phyloP scores from a whole-genome alignment of 2,329 filamentous ascomycete species.

The Sporothrix luriei region DNA sequence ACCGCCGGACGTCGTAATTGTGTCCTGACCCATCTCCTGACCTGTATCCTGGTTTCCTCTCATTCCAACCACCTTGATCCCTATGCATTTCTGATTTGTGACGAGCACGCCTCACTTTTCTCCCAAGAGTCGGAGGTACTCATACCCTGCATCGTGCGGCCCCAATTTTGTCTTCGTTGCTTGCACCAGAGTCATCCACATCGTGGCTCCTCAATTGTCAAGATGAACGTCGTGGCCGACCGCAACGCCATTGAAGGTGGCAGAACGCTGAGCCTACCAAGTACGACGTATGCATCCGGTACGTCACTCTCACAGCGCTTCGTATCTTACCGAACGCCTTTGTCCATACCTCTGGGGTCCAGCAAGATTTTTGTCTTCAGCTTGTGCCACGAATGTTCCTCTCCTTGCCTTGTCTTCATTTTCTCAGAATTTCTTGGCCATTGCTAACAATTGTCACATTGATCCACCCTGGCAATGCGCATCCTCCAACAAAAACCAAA shows the following conservation, averaged over 20 bases:
- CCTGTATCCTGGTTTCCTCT: background rate
- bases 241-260: slow-evolving; percentile 4
- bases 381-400: too few species aligned
- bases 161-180: background rate
- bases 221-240: background rate
- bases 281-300: slow-evolving; percentile 2
- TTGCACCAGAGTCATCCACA: slow-evolving; percentile 26
- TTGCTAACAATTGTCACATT: background rate
- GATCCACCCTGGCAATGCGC: background rate
- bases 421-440: background rate
- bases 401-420: background rate
- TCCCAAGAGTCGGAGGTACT: background rate
- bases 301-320: background rate
- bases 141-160: background rate
- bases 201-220: slow-evolving; percentile 19
- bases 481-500: background rate
- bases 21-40: too few species aligned
- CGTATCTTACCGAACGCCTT: background rate
- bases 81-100: background rate
- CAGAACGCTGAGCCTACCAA: background rate
- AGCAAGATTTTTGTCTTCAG: background rate
- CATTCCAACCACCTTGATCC: background rate
- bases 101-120: slow-evolving; percentile 16
- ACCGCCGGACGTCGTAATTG: background rate
- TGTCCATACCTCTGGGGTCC: background rate